phyloP scores from a whole-genome alignment of 164 flowering plant genomes.

The Vitis rupestris region DNA sequence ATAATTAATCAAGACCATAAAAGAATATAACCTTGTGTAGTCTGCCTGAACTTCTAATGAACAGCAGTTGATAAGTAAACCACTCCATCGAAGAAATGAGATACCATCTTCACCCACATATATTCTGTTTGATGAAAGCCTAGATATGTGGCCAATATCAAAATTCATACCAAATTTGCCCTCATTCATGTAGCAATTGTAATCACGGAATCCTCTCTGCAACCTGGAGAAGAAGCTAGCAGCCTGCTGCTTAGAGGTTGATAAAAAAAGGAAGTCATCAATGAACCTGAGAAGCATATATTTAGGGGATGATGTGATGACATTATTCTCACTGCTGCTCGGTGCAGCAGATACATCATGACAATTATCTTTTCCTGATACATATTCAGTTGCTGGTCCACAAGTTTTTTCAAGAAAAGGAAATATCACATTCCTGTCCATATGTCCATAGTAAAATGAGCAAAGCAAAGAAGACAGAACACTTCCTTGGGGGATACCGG shows the following conservation, averaged over 20 bases:
- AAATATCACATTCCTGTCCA: conserved; percentile 62
- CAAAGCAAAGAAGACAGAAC: conserved; percentile 79
- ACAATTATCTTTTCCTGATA: conserved; percentile 1
- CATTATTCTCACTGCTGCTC: conserved; percentile 2
- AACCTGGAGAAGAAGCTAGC: conserved; percentile 48
- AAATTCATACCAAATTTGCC: conserved; percentile 67
- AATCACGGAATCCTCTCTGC: conserved; percentile 68
- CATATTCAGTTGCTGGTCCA: conserved; percentile 10
- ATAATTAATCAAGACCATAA: background rate
- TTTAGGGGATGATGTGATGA: conserved; percentile 12
- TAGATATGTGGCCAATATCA: conserved; percentile 25
- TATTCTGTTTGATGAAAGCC: conserved; percentile 33
- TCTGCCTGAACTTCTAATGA: conserved; percentile 92
- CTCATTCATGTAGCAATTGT: conserved; percentile 81
- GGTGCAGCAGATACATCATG: conserved; percentile 10
- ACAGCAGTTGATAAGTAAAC: conserved; percentile 73
- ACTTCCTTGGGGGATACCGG: conserved; percentile 95
- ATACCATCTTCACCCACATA: conserved; percentile 57
- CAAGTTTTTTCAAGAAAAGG: conserved; percentile 60
- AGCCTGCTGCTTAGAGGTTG: conserved; percentile 79
- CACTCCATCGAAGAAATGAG: conserved; percentile 83
- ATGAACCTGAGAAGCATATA: conserved; percentile 63
- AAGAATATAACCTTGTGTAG: conserved; percentile 63
- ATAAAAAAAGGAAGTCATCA: conserved; percentile 81
- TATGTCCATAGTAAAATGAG: conserved; percentile 79